Percentiles rank a stretch among this genome's conserved stretches.
Conservation (phyloP, 495 filamentous ascomycete species). For the Daldinia concentrica region DNA sequence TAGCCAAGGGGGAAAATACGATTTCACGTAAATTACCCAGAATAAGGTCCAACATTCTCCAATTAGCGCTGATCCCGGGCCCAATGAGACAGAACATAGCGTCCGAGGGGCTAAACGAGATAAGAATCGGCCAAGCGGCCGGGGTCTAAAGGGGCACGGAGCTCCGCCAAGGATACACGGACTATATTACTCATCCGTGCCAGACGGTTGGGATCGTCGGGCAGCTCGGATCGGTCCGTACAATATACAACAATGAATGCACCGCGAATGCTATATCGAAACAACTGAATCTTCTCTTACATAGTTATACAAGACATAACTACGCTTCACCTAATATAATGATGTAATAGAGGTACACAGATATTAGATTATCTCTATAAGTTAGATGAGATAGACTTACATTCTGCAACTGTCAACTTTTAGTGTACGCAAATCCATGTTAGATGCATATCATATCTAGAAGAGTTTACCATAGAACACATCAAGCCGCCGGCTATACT, state of each 20-base stretch:
- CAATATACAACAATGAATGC: not conserved
- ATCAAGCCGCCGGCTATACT: too few species aligned
- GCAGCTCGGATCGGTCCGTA: not conserved
- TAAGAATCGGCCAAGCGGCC: slow-evolving; percentile 3
- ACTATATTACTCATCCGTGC: not conserved
- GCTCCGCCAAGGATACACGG: not conserved
- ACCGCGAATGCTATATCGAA: not conserved
- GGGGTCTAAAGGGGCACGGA: slow-evolving; percentile 5
- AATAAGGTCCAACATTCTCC: slow-evolving; percentile 3
- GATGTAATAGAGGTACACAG: too few species aligned
- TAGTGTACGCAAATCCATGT: too few species aligned
- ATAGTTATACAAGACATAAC: too few species aligned
- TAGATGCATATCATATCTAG: too few species aligned
- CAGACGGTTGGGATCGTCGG: slow-evolving; percentile 2
- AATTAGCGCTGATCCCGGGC: not conserved
- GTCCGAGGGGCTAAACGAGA: slow-evolving; percentile 2
- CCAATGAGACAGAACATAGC: not conserved
- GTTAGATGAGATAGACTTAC: too few species aligned
- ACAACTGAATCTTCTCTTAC: not conserved
- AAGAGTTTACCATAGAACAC: too few species aligned
- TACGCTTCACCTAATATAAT: too few species aligned
- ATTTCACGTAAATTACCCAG: not conserved
- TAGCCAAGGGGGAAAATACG: not conserved
- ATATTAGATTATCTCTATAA: too few species aligned
- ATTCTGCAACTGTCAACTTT: too few species aligned